A percentile compares a stretch with the other conserved stretches of the same genome.
Evolutionary conservation across 179 eudicot species (phyloP).

Genomic region (Amaranthus tricolor): DNA sequence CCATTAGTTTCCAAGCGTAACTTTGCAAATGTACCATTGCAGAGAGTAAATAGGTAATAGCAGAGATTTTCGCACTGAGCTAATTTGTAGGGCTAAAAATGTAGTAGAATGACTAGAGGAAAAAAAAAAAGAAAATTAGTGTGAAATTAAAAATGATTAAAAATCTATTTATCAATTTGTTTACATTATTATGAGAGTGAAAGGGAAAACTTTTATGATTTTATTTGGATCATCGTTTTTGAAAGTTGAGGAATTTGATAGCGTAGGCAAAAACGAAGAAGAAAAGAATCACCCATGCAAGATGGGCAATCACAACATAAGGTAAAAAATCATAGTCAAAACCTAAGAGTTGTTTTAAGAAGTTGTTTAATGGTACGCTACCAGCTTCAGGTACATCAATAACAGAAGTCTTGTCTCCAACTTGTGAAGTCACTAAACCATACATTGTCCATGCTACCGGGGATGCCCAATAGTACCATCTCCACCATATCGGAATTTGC

Average conservation of each 20-base stretch:
- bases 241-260: constrained; percentile 62
- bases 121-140: too few species aligned
- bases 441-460: constrained; percentile 83
- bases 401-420: constrained; percentile 46
- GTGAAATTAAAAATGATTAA: too few species aligned
- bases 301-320: constrained; percentile 49
- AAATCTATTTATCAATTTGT: too few species aligned
- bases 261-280: constrained; percentile 54
- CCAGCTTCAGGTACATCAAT: constrained; percentile 45
- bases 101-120: too few species aligned
- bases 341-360: constrained; percentile 38
- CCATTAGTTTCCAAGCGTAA: too few species aligned
- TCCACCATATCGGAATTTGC: constrained; percentile 96
- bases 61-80: too few species aligned
- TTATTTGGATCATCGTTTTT: constrained; percentile 38
- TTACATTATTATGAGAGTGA: too few species aligned
- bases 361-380: constrained; percentile 33
- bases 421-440: constrained; percentile 63
- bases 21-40: too few species aligned
- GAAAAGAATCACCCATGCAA: constrained; percentile 55
- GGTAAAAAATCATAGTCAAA: constrained; percentile 51
- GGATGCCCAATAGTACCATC: constrained; percentile 90
- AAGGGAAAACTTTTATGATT: too few species aligned
- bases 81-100: too few species aligned
- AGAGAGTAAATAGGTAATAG: too few species aligned